phyloP scores from a whole-genome alignment of 2,329 filamentous ascomycete genomes.

The Claviceps purpurea region DNA sequence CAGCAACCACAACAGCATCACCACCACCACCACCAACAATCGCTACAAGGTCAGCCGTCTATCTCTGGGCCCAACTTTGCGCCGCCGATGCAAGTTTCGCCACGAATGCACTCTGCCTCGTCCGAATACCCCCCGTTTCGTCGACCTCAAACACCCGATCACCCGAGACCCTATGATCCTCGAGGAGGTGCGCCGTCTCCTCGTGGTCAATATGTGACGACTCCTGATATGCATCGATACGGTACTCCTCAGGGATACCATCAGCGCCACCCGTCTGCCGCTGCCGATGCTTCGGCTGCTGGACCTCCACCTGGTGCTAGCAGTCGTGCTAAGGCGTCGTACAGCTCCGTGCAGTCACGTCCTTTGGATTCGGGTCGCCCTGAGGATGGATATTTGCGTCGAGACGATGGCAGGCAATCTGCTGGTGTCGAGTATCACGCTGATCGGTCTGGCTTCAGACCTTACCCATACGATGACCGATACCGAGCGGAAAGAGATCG shows the following conservation, averaged over 20 bases:
- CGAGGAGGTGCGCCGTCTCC: slow-evolving; percentile 35
- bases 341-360: slow-evolving; percentile 29
- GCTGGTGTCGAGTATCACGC: slow-evolving; percentile 37
- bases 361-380: slow-evolving; percentile 31
- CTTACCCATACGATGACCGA: slow-evolving; percentile 37
- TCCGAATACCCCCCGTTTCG: slow-evolving; percentile 50
- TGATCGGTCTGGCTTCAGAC: slow-evolving; percentile 32
- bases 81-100: slow-evolving; percentile 39
- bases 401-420: slow-evolving; percentile 31
- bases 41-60: slow-evolving; percentile 26
- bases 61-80: slow-evolving; percentile 32
- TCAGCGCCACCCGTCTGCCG: slow-evolving; percentile 34
- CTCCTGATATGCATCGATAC: slow-evolving; percentile 45
- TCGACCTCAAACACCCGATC: slow-evolving; percentile 62
- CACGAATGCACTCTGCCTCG: slow-evolving; percentile 38
- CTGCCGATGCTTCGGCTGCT: slow-evolving; percentile 28
- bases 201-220: slow-evolving; percentile 39
- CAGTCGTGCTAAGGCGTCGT: slow-evolving; percentile 36
- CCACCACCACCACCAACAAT: slow-evolving; percentile 30
- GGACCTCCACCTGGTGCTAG: slow-evolving; percentile 34
- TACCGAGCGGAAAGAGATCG: slow-evolving; percentile 36
- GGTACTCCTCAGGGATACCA: slow-evolving; percentile 44
- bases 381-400: slow-evolving; percentile 33
- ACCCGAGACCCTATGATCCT: slow-evolving; percentile 40
- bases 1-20: slow-evolving; percentile 1